Percentiles rank a stretch among this genome's conserved stretches.
phyloP scores from a whole-genome alignment of 1,284 basidiomycete species.

The Ganoderma meredithae region DNA sequence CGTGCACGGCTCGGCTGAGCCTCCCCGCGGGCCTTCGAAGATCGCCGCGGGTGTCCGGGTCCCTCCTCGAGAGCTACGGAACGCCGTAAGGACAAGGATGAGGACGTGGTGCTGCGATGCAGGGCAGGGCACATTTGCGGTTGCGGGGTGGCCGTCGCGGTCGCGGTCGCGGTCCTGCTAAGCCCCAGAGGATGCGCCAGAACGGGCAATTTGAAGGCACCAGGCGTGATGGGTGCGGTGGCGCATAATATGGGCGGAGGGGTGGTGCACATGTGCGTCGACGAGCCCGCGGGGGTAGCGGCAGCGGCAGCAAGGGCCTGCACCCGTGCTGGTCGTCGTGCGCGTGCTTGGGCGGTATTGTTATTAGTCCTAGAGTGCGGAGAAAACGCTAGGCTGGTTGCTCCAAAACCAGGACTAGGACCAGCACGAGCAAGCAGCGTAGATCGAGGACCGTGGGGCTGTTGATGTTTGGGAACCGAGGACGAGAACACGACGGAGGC shows the following conservation, averaged over 20 bases:
- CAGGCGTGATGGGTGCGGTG: constrained; percentile 5
- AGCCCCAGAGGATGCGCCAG: neutral
- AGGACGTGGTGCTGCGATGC: neutral
- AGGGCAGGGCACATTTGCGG: no score
- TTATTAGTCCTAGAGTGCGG: neutral
- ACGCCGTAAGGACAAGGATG: neutral
- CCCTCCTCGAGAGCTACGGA: no score
- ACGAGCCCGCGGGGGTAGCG: neutral
- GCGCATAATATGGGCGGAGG: neutral
- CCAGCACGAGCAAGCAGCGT: no score
- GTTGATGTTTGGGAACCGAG: neutral
- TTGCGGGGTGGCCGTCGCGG: neutral
- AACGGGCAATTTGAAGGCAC: constrained; percentile 1
- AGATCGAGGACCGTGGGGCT: neutral
- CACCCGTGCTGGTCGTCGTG: neutral
- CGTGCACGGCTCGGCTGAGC: neutral
- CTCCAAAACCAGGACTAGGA: neutral
- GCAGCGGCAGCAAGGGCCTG: neutral
- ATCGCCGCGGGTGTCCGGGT: neutral
- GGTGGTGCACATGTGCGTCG: neutral
- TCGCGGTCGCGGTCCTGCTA: neutral
- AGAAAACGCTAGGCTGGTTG: neutral
- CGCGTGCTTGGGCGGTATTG: no score
- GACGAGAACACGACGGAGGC: neutral
- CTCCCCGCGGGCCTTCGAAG: neutral